Evolutionary conservation across 441 rosid genomes (phyloP).

Genomic region (Jatropha podagrica): DNA sequence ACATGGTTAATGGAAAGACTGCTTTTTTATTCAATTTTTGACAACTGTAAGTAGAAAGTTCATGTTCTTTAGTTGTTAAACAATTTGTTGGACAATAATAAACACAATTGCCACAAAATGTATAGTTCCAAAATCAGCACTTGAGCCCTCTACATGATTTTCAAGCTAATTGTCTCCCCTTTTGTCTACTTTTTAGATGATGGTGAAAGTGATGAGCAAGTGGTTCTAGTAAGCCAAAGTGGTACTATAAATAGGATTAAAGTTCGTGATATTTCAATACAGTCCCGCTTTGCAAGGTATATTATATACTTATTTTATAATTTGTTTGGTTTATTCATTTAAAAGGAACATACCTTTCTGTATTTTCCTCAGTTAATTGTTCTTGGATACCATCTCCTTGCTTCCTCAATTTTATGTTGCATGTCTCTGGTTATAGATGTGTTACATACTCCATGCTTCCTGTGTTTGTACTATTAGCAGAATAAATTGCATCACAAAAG

Average conservation of each 20-base stretch:
- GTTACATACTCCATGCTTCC: neutral
- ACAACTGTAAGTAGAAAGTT: too few relatives aligned
- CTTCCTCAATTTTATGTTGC: neutral
- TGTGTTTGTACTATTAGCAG: neutral
- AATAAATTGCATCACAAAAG: neutral
- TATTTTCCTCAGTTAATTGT: neutral
- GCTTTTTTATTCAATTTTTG: neutral
- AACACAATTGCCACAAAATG: too few relatives aligned
- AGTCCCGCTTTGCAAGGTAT: slow-evolving; percentile 87
- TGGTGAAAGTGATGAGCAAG: slow-evolving; percentile 94
- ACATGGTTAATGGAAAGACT: neutral
- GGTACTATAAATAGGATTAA: slow-evolving; percentile 91
- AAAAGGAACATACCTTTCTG: neutral
- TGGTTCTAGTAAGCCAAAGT: slow-evolving; percentile 92
- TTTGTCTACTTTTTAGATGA: slow-evolving; percentile 48
- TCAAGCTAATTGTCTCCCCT: slow-evolving; percentile 10
- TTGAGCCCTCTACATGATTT: neutral
- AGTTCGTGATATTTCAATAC: slow-evolving; percentile 88
- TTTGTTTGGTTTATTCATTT: neutral
- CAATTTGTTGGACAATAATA: too few relatives aligned
- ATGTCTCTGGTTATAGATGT: neutral
- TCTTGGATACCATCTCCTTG: neutral
- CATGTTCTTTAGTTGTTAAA: too few relatives aligned
- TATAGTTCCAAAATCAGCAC: too few relatives aligned
- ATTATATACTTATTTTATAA: neutral